A percentile compares a stretch with the other conserved stretches of the same genome.
These are phyloP conservation scores for Daldinia sp. DNA, from an alignment of 2,329 filamentous ascomycete species.

Conservation along the genomic window DNA sequence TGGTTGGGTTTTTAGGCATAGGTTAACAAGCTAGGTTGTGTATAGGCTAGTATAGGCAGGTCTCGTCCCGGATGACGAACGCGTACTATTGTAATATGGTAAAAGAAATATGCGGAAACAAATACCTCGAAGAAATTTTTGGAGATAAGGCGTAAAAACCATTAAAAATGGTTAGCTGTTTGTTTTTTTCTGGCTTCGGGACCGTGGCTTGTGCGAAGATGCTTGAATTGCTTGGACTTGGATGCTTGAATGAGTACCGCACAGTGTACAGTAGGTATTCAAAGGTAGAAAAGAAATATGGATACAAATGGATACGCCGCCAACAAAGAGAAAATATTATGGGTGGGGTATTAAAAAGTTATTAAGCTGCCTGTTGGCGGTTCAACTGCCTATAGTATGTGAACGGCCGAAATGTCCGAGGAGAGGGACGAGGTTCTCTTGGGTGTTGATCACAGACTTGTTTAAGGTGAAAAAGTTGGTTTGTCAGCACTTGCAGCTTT, in stretches of 20 bases:
- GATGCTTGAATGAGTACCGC: slow-evolving; percentile 13
- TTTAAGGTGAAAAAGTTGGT: slow-evolving; percentile 17
- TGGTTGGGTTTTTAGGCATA: slow-evolving; percentile 1
- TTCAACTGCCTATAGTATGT: slow-evolving; percentile 10
- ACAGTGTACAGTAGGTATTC: no score
- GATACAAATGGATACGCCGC: slow-evolving; percentile 6
- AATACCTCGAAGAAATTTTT: slow-evolving; percentile 16
- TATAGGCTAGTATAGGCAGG: not conserved
- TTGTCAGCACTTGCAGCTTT: slow-evolving; percentile 31
- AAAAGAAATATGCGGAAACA: slow-evolving; percentile 10
- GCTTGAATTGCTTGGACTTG: not conserved
- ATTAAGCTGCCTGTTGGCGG: slow-evolving; percentile 17
- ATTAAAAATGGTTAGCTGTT: not conserved
- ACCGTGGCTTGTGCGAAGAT: slow-evolving; percentile 29
- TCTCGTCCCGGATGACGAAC: slow-evolving; percentile 10
- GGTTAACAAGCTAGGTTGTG: not conserved
- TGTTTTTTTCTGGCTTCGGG: slow-evolving; percentile 15
- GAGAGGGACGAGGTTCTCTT: slow-evolving; percentile 8
- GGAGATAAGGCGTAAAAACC: slow-evolving; percentile 1
- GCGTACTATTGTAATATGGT: not conserved
- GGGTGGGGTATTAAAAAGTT: slow-evolving; percentile 16
- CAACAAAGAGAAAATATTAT: slow-evolving; percentile 17
- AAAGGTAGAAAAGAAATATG: not conserved
- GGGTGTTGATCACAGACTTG: slow-evolving; percentile 23
- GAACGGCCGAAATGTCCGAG: slow-evolving; percentile 34